Base-by-base conservation (phyloP, 2,329 filamentous ascomycete species). In the Aspergillus fumigatiaffinis region DNA sequence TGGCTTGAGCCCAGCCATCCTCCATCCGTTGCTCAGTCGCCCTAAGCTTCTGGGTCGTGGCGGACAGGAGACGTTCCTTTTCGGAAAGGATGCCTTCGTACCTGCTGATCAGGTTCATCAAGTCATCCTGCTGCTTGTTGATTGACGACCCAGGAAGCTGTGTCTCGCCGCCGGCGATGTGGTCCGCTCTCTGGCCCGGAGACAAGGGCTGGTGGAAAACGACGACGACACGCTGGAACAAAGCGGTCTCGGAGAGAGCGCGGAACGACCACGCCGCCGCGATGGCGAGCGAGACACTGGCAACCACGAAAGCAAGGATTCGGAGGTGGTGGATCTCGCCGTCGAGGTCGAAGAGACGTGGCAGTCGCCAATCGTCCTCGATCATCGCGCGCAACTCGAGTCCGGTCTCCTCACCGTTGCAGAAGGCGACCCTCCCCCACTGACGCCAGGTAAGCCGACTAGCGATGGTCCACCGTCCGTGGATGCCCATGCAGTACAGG, bases 361-460 rank as follows among this genome's bases (percentile, higher is more conserved):
- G 38, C 12, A 54, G 12, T 28, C 46, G 23, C 52, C 44, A 50
- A 42, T 57, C n/a, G 38, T 60, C 55, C 14, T 56, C 41, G 47
- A 60, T 20, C 10, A 29, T 41, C n/a, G 44, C 46, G 4, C 32
- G 35, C 41, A 60, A 5, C 20, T 59, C 53, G 14, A 63, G 20
- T 4, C 60, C 62, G 10, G 35, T 25, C 35, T 55, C 56, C 20
- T 60, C 52, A 4, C 62, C 60, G n/a, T 50, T 23, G 32, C 62
- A 66, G 44, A 57, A 59, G 32, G 28, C 26, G 17, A 14, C 21
- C 23, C 52, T 47, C 14, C 51, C 23, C 51, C 50, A 52, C 35
- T 56, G 53, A 48, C 32, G 12, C n/a, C 28, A 21, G 21, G 12
- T 29, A 32, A 52, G 50, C 10, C 29, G 53, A 28, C 14, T 47